Evolutionary conservation across 805 yeast species (phyloP).

Genomic region (Metschnikowia gelsemii): DNA sequence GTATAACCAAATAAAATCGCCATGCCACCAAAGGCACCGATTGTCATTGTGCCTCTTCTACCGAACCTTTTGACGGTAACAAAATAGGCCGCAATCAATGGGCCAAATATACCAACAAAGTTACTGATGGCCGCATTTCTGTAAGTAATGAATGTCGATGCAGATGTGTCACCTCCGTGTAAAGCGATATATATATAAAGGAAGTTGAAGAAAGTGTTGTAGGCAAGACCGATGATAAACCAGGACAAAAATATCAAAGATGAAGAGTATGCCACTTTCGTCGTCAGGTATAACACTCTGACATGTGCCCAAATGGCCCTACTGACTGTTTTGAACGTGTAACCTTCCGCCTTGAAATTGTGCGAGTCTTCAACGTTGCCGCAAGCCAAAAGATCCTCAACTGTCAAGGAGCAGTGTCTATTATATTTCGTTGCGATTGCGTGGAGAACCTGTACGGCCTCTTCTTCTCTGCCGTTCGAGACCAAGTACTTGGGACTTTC

Average conservation of each 20-base stretch:
- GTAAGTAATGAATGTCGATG: constrained; percentile 9
- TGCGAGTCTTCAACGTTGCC: constrained; percentile 16
- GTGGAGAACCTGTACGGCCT: constrained; percentile 12
- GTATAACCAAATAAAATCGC: constrained; percentile 25
- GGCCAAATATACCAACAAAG: constrained; percentile 13
- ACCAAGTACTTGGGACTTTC: constrained; percentile 18
- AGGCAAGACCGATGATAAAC: constrained; percentile 9
- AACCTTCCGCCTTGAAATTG: constrained; percentile 3
- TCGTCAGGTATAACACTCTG: constrained; percentile 3
- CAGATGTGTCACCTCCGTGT: constrained; percentile 12
- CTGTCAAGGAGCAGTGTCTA: constrained; percentile 15
- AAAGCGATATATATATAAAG: constrained; percentile 12
- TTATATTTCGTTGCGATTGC: constrained; percentile 16
- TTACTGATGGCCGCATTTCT: constrained; percentile 12
- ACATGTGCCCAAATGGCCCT: constrained; percentile 5
- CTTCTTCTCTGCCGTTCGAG: constrained; percentile 13
- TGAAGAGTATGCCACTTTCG: constrained; percentile 9
- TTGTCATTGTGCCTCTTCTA: constrained; percentile 54
- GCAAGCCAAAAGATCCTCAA: constrained; percentile 14
- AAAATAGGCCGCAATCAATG: constrained; percentile 9
- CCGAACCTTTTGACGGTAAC: constrained; percentile 38
- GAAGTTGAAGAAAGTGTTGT: constrained; percentile 13
- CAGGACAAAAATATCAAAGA: constrained; percentile 10
- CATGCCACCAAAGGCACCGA: constrained; percentile 24
- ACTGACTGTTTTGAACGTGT: constrained; percentile 1